Conservation (phyloP, 768 basidiomycete species). For the Mycena crocata region DNA sequence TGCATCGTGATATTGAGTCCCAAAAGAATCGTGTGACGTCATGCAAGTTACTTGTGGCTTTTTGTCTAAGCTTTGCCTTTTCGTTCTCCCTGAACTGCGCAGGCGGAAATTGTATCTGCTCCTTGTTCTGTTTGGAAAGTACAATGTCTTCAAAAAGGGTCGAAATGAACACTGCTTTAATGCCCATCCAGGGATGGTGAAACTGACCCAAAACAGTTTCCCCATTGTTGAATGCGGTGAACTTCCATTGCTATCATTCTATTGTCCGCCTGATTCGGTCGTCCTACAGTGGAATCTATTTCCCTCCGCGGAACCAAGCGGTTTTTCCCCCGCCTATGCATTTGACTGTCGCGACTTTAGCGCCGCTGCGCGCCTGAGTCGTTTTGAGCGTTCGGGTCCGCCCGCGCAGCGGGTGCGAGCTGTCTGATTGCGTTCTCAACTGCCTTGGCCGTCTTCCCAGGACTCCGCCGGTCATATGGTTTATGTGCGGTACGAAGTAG, state of each 20-base stretch:
- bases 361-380: constrained; percentile 5
- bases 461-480: constrained; percentile 12
- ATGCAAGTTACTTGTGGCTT: constrained; percentile 16
- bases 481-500: constrained; percentile 12
- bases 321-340: background rate
- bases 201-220: constrained; percentile 20
- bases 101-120: constrained; percentile 7
- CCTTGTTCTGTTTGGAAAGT: constrained; percentile 4
- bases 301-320: constrained; percentile 27
- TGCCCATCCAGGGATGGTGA: constrained; percentile 32
- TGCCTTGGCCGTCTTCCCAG: background rate
- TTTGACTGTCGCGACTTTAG: background rate
- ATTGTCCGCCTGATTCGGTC: constrained; percentile 23
- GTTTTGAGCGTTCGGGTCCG: constrained; percentile 1
- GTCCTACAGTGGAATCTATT: background rate
- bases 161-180: constrained; percentile 24
- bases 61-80: constrained; percentile 21
- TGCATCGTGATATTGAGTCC: constrained; percentile 35
- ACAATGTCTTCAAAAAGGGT: constrained; percentile 8
- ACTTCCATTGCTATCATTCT: constrained; percentile 32
- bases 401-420: constrained; percentile 13
- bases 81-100: constrained; percentile 18
- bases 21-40: constrained; percentile 30
- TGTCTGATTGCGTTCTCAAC: constrained; percentile 26
- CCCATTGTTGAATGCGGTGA: constrained; percentile 31